Evolutionary conservation across 495 filamentous ascomycete species (phyloP), one percentile per base, ranked within the genome.

Genomic region (Trichoderma gamsii): DNA sequence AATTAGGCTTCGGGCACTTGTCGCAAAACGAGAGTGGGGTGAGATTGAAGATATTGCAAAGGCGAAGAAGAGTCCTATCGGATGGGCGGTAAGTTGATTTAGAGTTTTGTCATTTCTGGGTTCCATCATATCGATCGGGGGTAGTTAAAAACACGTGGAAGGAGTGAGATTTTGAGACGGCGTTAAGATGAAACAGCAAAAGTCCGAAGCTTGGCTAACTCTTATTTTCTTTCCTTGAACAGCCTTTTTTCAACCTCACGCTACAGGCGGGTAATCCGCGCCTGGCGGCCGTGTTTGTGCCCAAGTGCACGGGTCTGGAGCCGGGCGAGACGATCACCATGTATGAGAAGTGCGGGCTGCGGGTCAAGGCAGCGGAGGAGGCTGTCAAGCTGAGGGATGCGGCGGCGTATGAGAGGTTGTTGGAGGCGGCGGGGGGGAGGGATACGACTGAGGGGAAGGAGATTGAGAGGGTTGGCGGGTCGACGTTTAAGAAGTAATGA

Each of bases 321-420:
- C 73, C 76, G 3, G 81, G 81, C 3, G 90, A 92, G 68, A 81
- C 89, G 41, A 87, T 97, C 66, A 88, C 91, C 73, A 97, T 97
- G 95, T 98, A 92, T 86, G 86, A 96, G 71, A 97, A 96, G 79
- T 98, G 96, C 76, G 93, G 93, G 29, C 87, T 96, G 87, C 83
- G 93, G 35, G 86, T 90, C 27, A 92, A 93, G 80, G 95, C 96
- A 13, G 96, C 89, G 18, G 93, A 97, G 78, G 95, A 98, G 79
- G 93, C 95, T 44, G 84, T 92, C 51, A 90, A 87, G 81, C 82
- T 82, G 66, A 97, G 90, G 78, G 92, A 98, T 76, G 75, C 87
- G 66, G 87, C 88, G 71, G 79, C 86, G 3, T 80, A 80, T 79
- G 70, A 66, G 25, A 81, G 76, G 29, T 69, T 83, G 66, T 73